phyloP scores from a whole-genome alignment of 192 early-diverging fungal genomes.

The Dissophora ornata region DNA sequence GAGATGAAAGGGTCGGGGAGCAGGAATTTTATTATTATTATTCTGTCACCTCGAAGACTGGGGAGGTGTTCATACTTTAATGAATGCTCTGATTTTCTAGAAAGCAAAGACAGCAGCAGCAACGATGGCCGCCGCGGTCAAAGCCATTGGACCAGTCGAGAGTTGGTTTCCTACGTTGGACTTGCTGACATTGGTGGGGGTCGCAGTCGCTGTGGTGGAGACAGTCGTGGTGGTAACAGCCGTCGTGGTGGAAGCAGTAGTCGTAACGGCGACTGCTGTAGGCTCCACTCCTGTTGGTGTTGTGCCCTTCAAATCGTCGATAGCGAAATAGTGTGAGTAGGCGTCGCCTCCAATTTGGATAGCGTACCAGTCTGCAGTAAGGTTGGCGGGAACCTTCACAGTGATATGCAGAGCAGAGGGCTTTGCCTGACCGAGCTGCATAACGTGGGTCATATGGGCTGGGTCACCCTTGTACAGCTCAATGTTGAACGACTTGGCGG shows the following conservation, averaged over 20 bases:
- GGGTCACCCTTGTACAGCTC: constrained; percentile 30
- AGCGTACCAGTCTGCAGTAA: constrained; percentile 43
- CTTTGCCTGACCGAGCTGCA: not conserved
- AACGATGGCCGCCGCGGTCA: constrained; percentile 8
- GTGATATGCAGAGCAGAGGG: not conserved
- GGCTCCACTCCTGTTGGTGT: constrained; percentile 9
- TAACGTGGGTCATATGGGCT: constrained; percentile 16
- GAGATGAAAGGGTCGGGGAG: too few relatives aligned
- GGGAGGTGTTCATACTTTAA: too few relatives aligned
- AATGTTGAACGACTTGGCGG: constrained; percentile 1
- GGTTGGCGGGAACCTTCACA: constrained; percentile 1
- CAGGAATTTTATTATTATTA: too few relatives aligned
- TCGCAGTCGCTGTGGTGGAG: not conserved
- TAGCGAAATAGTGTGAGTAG: constrained; percentile 30
- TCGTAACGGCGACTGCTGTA: not conserved
- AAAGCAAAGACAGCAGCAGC: constrained; percentile 12
- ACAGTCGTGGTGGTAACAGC: not conserved
- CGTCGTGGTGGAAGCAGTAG: not conserved
- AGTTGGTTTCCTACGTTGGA: constrained; percentile 3
- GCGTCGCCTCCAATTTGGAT: constrained; percentile 21
- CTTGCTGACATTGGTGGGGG: constrained; percentile 2
- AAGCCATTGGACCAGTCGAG: not conserved
- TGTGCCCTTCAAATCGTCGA: constrained; percentile 7
- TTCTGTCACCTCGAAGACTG: too few relatives aligned
- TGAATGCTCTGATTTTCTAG: not conserved